Percentiles rank a stretch among this genome's conserved stretches.
These are phyloP conservation scores for Tulasnella calospora DNA, from an alignment of 768 basidiomycete species.

Conservation along the genomic window DNA sequence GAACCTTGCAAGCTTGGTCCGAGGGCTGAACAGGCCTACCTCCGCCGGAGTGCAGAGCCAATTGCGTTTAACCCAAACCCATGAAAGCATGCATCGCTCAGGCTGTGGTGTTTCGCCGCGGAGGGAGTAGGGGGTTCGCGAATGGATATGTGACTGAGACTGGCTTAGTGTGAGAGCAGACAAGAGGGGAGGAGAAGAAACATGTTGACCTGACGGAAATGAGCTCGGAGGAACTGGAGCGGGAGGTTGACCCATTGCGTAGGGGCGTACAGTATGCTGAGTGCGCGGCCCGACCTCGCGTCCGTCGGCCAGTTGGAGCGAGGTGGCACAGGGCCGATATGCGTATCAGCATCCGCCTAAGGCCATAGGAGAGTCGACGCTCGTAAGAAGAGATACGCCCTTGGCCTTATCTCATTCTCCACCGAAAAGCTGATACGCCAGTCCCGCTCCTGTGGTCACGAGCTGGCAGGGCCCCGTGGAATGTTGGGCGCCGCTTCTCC, in stretches of 20 bases:
- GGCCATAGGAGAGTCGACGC: background rate
- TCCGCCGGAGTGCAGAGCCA: background rate
- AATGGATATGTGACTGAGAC: background rate
- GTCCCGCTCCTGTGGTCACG: background rate
- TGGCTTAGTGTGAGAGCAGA: background rate
- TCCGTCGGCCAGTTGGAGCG: background rate
- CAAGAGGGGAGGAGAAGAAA: background rate
- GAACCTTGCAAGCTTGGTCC: background rate
- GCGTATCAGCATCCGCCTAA: background rate
- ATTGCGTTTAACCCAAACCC: background rate
- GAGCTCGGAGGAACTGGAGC: background rate
- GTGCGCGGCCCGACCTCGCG: slow-evolving; percentile 1
- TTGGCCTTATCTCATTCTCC: background rate
- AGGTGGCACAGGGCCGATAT: background rate
- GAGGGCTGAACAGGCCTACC: background rate
- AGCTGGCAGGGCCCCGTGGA: background rate
- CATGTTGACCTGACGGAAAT: background rate
- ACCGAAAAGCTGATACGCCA: background rate
- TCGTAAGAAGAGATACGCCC: background rate
- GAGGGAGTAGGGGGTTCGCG: background rate
- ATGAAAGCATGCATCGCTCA: background rate
- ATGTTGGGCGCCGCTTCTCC: background rate
- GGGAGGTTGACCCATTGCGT: background rate
- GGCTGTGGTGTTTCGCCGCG: background rate
- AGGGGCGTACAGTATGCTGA: no score